Conservation (phyloP, 73 alveolate genomes). For the Tetrahymena elliotti region DNA sequence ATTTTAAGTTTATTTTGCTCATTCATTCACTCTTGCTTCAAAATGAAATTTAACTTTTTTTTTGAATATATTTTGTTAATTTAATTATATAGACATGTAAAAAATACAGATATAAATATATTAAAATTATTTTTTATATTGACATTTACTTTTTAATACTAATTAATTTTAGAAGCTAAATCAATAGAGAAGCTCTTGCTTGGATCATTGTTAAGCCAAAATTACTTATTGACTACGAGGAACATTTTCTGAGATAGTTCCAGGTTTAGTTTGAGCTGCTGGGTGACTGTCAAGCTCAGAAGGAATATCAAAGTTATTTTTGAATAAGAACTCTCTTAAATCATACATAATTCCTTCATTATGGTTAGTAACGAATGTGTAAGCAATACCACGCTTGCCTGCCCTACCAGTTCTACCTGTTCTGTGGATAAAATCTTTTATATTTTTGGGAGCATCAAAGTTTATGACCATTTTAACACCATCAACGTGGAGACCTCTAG, state of each 20-base stretch:
- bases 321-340: constrained; percentile 20
- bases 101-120: neutral
- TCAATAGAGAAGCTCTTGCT: no score
- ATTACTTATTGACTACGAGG: constrained; percentile 14
- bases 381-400: constrained; percentile 90
- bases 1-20: no score
- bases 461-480: constrained; percentile 93
- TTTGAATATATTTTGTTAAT: neutral
- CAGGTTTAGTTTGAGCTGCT: constrained; percentile 24
- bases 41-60: no score
- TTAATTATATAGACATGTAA: neutral
- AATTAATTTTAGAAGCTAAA: no score
- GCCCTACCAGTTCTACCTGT: constrained; percentile 98
- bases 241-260: constrained; percentile 31
- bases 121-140: no score
- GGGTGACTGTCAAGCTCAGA: constrained; percentile 23
- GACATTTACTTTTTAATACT: neutral
- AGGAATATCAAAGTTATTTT: constrained; percentile 26
- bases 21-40: no score
- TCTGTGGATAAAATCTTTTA: constrained; percentile 94
- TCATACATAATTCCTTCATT: constrained; percentile 35
- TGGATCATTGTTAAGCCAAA: neutral
- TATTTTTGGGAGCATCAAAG: constrained; percentile 95
- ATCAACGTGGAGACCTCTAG: constrained; percentile 99
- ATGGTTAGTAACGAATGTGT: constrained; percentile 29